A percentile compares a stretch with the other conserved stretches of the same genome.
These are phyloP conservation scores for Tausonia pullulans DNA, from an alignment of 1,284 basidiomycete species.

Conservation along the genomic window DNA sequence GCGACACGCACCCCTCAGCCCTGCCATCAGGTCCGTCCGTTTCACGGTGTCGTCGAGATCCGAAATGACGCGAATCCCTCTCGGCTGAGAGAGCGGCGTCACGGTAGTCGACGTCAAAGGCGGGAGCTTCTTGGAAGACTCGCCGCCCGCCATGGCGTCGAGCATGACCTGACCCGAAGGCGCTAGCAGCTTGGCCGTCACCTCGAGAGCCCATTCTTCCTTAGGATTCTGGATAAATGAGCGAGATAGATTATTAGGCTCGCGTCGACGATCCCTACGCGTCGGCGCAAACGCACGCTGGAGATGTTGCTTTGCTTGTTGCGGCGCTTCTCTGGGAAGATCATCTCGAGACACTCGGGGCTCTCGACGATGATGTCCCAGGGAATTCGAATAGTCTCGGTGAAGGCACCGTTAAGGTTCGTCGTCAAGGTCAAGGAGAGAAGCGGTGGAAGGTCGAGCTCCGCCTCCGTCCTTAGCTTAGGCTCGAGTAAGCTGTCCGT, in stretches of 20 bases:
- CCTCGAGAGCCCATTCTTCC: constrained; percentile 8
- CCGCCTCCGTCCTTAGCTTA: neutral
- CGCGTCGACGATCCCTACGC: neutral
- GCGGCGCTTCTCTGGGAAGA: constrained; percentile 12
- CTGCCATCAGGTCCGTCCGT: constrained; percentile 55
- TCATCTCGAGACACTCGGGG: constrained; percentile 3
- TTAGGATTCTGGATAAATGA: too few relatives aligned
- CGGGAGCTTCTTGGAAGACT: neutral
- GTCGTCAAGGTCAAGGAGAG: constrained; percentile 10
- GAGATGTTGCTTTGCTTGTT: neutral
- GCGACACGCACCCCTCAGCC: constrained; percentile 58
- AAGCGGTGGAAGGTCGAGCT: neutral
- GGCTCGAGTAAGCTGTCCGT: neutral
- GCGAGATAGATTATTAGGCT: too few relatives aligned
- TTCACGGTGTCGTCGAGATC: constrained; percentile 96
- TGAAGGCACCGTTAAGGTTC: constrained; percentile 16
- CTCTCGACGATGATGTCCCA: constrained; percentile 13
- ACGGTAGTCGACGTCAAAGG: neutral
- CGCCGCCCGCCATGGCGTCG: neutral
- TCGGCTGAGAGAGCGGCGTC: constrained; percentile 18
- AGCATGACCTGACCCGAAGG: neutral
- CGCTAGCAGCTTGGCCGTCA: constrained; percentile 13
- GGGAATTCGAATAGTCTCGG: constrained; percentile 15
- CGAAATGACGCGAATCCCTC: constrained; percentile 60
- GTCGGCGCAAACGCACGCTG: neutral